Percentiles rank a stretch among this genome's conserved stretches.
Evolutionary conservation across 2,329 filamentous ascomycete species (phyloP).

Genomic region (Tolypocladium paradoxum): DNA sequence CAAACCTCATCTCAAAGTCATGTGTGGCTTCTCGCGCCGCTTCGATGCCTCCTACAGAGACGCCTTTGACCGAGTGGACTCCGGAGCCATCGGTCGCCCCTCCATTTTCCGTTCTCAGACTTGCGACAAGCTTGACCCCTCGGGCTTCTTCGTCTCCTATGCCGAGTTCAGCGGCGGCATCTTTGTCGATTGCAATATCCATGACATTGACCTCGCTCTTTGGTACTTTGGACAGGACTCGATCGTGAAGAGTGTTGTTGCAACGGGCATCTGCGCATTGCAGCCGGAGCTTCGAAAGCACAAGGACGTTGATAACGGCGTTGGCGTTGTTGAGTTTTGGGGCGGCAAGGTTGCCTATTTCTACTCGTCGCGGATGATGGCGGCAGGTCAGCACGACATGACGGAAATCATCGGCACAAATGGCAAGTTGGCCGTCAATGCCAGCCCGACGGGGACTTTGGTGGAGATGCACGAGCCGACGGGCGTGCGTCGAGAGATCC

Average conservation of each 20-base stretch:
- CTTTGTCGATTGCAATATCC: slow-evolving; percentile 59
- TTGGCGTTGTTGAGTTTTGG: slow-evolving; percentile 55
- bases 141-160: slow-evolving; percentile 57
- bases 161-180: slow-evolving; percentile 56
- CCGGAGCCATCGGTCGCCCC: slow-evolving; percentile 47
- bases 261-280: slow-evolving; percentile 16
- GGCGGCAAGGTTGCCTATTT: slow-evolving; percentile 53
- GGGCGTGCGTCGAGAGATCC: slow-evolving; percentile 44
- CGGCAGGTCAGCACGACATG: slow-evolving; percentile 54
- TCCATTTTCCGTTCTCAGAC: slow-evolving; percentile 54
- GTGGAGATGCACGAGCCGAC: slow-evolving; percentile 41
- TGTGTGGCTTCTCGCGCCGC: slow-evolving; percentile 25
- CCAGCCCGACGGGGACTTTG: slow-evolving; percentile 40
- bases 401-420: slow-evolving; percentile 58
- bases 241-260: slow-evolving; percentile 14
- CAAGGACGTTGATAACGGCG: slow-evolving; percentile 19
- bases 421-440: slow-evolving; percentile 52
- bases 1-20: slow-evolving; percentile 49
- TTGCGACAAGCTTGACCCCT: slow-evolving; percentile 54
- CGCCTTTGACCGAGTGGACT: slow-evolving; percentile 39
- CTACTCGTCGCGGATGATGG: slow-evolving; percentile 56
- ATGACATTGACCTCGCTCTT: slow-evolving; percentile 41
- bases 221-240: slow-evolving; percentile 19
- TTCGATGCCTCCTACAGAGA: slow-evolving; percentile 57
- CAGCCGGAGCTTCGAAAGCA: slow-evolving; percentile 15